A percentile compares a stretch with the other conserved stretches of the same genome.
These are phyloP conservation scores for Ogataea nonfermentans DNA, from an alignment of 805 yeast genomes.

Conservation along the genomic window DNA sequence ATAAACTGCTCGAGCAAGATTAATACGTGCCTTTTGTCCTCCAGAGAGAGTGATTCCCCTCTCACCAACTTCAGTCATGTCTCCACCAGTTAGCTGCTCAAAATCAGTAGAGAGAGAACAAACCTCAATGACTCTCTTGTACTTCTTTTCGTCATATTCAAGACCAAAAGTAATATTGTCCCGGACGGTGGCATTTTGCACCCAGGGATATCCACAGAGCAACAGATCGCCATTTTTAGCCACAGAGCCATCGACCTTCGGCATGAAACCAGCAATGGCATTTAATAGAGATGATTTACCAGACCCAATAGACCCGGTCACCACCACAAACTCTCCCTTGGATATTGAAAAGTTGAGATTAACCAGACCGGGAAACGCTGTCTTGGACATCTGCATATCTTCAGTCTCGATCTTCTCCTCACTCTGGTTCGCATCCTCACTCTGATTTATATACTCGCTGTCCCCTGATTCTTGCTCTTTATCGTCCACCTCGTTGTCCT, in stretches of 20 bases:
- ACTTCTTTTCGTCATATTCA: constrained; percentile 48
- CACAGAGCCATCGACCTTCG: constrained; percentile 49
- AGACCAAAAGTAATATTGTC: constrained; percentile 73
- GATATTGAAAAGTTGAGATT: constrained; percentile 50
- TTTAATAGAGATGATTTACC: constrained; percentile 74
- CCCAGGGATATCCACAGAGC: constrained; percentile 72
- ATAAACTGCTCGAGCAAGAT: constrained; percentile 75
- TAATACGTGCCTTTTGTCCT: constrained; percentile 82
- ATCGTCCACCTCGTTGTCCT: constrained; percentile 31
- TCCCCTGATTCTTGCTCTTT: constrained; percentile 10
- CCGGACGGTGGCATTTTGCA: constrained; percentile 74
- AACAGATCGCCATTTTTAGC: constrained; percentile 51
- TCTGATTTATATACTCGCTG: not conserved
- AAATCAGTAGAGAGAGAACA: constrained; percentile 70
- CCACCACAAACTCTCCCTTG: constrained; percentile 64
- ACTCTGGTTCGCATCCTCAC: not conserved
- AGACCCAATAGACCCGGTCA: constrained; percentile 75
- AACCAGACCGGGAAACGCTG: constrained; percentile 45
- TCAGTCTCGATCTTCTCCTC: constrained; percentile 16
- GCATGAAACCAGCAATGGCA: constrained; percentile 74
- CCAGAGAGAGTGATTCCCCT: constrained; percentile 86
- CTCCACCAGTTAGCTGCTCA: constrained; percentile 68
- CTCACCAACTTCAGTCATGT: constrained; percentile 78
- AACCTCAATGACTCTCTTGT: constrained; percentile 53
- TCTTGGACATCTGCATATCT: constrained; percentile 16